These are phyloP conservation scores for Phlyctochytrium arcticum DNA, from an alignment of 192 early-diverging fungal genomes.

Conservation along the genomic window DNA sequence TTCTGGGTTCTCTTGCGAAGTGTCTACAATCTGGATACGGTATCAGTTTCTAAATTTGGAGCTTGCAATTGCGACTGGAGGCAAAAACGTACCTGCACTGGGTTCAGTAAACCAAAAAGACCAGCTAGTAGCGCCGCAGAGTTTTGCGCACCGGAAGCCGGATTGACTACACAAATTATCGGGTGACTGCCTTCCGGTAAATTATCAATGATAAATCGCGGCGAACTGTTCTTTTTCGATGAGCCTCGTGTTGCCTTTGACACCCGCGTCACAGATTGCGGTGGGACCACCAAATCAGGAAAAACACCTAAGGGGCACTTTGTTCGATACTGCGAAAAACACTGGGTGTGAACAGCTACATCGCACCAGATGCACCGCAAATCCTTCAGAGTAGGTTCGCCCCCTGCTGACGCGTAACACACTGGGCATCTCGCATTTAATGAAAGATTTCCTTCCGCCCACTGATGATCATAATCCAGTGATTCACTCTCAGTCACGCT, in stretches of 20 bases:
- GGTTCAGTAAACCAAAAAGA: conserved; percentile 33
- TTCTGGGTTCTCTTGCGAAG: conserved; percentile 27
- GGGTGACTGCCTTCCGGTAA: conserved; percentile 7
- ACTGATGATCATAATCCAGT: conserved; percentile 17
- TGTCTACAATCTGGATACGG: conserved; percentile 28
- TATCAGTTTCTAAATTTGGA: too few relatives aligned
- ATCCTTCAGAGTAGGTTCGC: conserved; percentile 24
- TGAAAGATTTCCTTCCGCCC: conserved; percentile 28
- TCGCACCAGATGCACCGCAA: conserved; percentile 27
- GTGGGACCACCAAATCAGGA: conserved; percentile 15
- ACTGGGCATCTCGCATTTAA: conserved; percentile 16
- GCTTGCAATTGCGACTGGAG: not conserved
- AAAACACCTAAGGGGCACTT: conserved; percentile 16
- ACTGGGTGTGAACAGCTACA: conserved; percentile 17
- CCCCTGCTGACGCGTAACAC: conserved; percentile 13
- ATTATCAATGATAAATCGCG: conserved; percentile 5
- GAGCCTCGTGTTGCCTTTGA: conserved; percentile 10
- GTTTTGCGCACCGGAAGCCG: conserved; percentile 37
- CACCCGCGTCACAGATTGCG: conserved; percentile 11
- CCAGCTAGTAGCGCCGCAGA: conserved; percentile 28
- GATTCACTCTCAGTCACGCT: not conserved
- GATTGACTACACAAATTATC: conserved; percentile 41
- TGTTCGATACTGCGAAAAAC: conserved; percentile 15
- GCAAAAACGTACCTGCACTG: conserved; percentile 28
- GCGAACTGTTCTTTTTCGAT: conserved; percentile 9